A percentile compares a stretch with the other conserved stretches of the same genome.
phyloP scores from a whole-genome alignment of 2,329 filamentous ascomycete species.

The Aspergillus awamori region DNA sequence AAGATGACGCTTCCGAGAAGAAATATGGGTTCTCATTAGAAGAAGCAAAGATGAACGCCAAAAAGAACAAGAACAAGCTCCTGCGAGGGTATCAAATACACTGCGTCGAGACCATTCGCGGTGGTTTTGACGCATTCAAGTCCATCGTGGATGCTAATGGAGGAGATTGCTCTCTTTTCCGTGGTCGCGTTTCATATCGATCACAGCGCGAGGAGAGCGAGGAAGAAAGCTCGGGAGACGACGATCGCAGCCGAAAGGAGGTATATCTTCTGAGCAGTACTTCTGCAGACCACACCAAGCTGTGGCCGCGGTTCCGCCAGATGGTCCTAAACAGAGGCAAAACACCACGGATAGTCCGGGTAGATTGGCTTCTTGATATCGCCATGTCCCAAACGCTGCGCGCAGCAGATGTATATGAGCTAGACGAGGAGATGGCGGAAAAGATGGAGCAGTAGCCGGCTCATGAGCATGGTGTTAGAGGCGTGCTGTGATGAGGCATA shows the following conservation, averaged over 20 bases:
- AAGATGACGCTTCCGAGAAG: constrained; percentile 73
- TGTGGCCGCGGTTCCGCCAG: constrained; percentile 80
- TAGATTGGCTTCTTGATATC: constrained; percentile 88
- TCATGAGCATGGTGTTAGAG: constrained; percentile 2
- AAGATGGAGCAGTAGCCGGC: constrained; percentile 22
- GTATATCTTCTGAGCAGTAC: constrained; percentile 80
- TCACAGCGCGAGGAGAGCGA: constrained; percentile 55
- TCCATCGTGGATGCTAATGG: constrained; percentile 87
- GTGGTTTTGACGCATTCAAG: constrained; percentile 81
- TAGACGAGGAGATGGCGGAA: constrained; percentile 37
- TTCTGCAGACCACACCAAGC: constrained; percentile 65
- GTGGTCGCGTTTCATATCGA: constrained; percentile 70
- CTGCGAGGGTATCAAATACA: constrained; percentile 78
- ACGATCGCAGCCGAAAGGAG: constrained; percentile 65
- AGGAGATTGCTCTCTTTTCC: constrained; percentile 77
- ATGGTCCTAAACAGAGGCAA: constrained; percentile 79
- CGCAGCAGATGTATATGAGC: constrained; percentile 65
- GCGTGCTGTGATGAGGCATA: constrained; percentile 9
- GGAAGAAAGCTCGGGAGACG: constrained; percentile 58
- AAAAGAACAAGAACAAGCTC: constrained; percentile 74
- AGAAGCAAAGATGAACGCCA: constrained; percentile 70
- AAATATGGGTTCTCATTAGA: constrained; percentile 70
- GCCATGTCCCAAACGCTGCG: constrained; percentile 83
- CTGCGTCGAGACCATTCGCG: constrained; percentile 77
- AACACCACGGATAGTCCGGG: constrained; percentile 75